Base-by-base conservation (phyloP, 2,329 filamentous ascomycete genomes). In the Penicillium sp. region DNA sequence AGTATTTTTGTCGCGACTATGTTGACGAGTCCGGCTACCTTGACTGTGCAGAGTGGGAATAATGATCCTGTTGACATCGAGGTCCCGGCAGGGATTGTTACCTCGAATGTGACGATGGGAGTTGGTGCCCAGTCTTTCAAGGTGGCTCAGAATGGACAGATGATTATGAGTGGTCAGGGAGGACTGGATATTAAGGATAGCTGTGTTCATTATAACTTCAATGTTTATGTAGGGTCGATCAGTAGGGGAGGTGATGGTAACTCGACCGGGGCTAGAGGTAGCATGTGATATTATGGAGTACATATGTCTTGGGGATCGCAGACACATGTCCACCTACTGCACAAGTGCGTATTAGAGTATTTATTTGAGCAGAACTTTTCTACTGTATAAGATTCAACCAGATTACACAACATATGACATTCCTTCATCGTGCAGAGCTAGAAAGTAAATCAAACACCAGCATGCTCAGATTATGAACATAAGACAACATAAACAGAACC, bases 1-100 rank as follows among this genome's bases (percentile, higher is more conserved):
- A 66, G 63, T 3, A 60, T 73, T 16, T 73, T 72, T 35, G 63
- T 72, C 10, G 64, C 70, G 7, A 73, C 69, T 5, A 58, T 73
- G 56, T 59, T 73, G 16, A 71, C 58, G 1, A 62, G 61, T 1
- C 61, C 69, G 3, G 70, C 66, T 11, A 62, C 63, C 10, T 51
- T 73, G 53, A 64, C 65, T 14, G 64, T 72, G 4, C 63, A 63
- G 3, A 71, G 69, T 34, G 71, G 71, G 2, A 40, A 44, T 2
- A 65, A 67, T 29, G 42, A 18, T 0, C 50, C 65, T 0, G 61
- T 71, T 10, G 60, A 56, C 1, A 59, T 71, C 14, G 58, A 68
- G 18, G 65, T 72, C 11, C 60, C 61, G n/a, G 69, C 71, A 2
- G 71, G 71, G 2, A 72, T 72, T 24, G 56, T 64, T 4, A 71